These are phyloP conservation scores for Acacia melanoxylon DNA, from an alignment of 306 rosid genomes.

Conservation along the genomic window DNA sequence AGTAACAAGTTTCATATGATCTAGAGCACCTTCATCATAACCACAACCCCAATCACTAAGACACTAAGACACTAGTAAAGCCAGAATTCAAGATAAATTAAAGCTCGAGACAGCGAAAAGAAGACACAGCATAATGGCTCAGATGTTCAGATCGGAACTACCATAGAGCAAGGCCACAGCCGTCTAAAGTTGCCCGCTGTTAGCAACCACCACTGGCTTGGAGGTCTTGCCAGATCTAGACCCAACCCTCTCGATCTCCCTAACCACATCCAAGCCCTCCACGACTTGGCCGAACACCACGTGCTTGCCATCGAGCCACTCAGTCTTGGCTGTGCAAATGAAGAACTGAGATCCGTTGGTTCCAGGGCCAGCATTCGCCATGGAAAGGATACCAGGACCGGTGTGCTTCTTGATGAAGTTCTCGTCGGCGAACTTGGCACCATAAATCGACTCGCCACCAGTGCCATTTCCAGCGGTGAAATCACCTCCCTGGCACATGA, in stretches of 20 bases:
- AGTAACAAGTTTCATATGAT: slow-evolving; percentile 18
- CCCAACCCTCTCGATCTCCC: slow-evolving; percentile 72
- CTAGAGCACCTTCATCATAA: slow-evolving; percentile 20
- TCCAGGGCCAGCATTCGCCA: slow-evolving; percentile 93
- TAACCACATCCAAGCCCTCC: slow-evolving; percentile 63
- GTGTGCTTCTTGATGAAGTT: slow-evolving; percentile 91
- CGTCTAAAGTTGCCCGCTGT: slow-evolving; percentile 90
- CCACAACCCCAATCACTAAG: slow-evolving; percentile 35
- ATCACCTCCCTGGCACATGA: slow-evolving; percentile 99
- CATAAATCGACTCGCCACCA: slow-evolving; percentile 95
- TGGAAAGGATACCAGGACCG: slow-evolving; percentile 82
- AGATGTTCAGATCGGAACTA: slow-evolving; percentile 29
- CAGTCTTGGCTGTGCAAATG: slow-evolving; percentile 78
- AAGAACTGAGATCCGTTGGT: slow-evolving; percentile 98
- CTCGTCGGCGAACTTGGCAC: slow-evolving; percentile 87
- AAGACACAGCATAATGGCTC: background rate
- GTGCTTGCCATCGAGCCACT: slow-evolving; percentile 94
- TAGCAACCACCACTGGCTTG: slow-evolving; percentile 62
- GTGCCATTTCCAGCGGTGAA: slow-evolving; percentile 96
- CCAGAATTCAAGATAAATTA: background rate
- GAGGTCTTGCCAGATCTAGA: slow-evolving; percentile 62
- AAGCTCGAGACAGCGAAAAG: slow-evolving; percentile 15
- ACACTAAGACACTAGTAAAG: background rate
- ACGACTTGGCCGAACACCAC: slow-evolving; percentile 81
- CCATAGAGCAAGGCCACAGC: slow-evolving; percentile 17